Evolutionary conservation across 371 early-diverging fungal genomes (phyloP).

Genomic region (Chytridium lagenaria): DNA sequence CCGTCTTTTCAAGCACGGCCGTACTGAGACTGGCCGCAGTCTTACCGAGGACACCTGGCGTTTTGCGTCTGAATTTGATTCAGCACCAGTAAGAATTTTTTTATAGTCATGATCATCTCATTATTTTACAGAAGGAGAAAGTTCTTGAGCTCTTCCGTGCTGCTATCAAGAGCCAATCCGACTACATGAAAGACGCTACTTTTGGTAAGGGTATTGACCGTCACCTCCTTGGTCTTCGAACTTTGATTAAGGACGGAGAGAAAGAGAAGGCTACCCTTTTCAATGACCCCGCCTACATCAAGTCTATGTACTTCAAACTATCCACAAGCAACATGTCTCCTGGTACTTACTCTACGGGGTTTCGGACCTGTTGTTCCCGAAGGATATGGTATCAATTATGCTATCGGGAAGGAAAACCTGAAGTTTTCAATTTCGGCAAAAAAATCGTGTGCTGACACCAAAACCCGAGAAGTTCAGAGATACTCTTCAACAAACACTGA

Average conservation of each 20-base stretch:
- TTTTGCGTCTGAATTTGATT: conserved; percentile 70
- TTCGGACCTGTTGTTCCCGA: conserved; percentile 78
- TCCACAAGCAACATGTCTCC: conserved; percentile 81
- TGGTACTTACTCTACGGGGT: conserved; percentile 74
- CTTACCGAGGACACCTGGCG: conserved; percentile 70
- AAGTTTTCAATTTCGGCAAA: conserved; percentile 76
- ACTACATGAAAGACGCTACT: conserved; percentile 70
- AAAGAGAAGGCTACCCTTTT: conserved; percentile 67
- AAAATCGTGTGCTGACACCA: conserved; percentile 37
- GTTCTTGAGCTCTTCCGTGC: conserved; percentile 54
- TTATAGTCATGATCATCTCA: background rate
- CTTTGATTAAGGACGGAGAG: conserved; percentile 60
- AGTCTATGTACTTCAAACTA: conserved; percentile 67
- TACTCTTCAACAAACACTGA: conserved; percentile 39
- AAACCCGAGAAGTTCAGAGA: conserved; percentile 42
- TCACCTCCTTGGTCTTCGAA: conserved; percentile 76
- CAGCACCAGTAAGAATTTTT: conserved; percentile 43
- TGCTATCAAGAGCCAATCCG: conserved; percentile 68
- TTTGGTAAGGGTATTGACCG: conserved; percentile 81
- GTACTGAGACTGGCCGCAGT: conserved; percentile 85
- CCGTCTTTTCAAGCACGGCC: conserved; percentile 76
- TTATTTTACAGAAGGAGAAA: background rate
- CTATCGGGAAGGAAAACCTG: conserved; percentile 77
- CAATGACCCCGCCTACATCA: conserved; percentile 67
- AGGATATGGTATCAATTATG: conserved; percentile 88